Base-by-base conservation (phyloP, 805 yeast species). In the Wickerhamiella bombiphila region DNA sequence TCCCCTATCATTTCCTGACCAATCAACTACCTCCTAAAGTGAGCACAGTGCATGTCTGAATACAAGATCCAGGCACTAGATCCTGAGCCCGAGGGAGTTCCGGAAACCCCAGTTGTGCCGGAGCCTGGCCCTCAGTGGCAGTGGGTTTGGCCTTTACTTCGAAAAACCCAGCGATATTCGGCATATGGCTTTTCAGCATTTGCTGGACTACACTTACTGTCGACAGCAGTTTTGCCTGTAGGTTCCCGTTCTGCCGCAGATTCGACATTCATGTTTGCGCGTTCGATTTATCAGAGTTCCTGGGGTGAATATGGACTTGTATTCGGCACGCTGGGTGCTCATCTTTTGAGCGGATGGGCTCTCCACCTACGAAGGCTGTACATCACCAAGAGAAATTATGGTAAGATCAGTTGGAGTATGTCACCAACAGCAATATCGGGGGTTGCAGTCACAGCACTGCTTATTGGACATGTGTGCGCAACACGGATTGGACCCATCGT, bases 201-300 rank as follows among this genome's bases (percentile, higher is more conserved):
- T 51, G 54, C 74, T 1, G 65, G 70, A 0, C 55, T 79, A 7
- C 91, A 80, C 52, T 48, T 70, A 0, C 42, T 71, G 1, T 62
- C 76, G 0, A 77, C 74, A 4, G 59, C 70, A 0, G 45, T 70
- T 1, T 63, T 69, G 0, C 88, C 91, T 0, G 53, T 69, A 1
- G 18, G 51, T 5, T 65, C 71, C 3, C 40, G 57, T 1, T 62
- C 54, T 0, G 39, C 63, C 2, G 68, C 71, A 2, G 68, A 74
- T 37, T 75, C 75, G 35, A 45, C 72, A 22, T 60, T 80, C 36
- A 69, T 74, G 44, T 60, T 75, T 58, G 72, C 74, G 0, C 61
- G 88, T 28, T 67, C 72, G 14, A 47, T 80, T 0, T 80, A 79
- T 52, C 80, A 74, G 40, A 57, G 63, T 0, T 65, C 74, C 0